Conservation (phyloP, 139 green algal genomes). For the Micractinium sp. region DNA sequence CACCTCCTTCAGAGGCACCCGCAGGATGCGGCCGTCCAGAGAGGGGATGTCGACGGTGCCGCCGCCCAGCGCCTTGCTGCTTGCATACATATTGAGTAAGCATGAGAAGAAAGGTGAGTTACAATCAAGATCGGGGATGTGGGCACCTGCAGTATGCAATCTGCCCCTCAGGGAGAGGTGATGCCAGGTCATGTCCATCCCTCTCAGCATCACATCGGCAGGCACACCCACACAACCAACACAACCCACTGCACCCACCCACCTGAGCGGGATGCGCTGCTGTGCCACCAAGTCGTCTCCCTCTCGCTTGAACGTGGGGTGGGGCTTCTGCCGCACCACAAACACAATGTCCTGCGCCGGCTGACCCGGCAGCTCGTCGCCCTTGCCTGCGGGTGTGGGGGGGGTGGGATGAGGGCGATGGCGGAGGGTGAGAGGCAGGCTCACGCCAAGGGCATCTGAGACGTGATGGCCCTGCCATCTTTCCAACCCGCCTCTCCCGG, state of each 20-base stretch:
- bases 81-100: not conserved
- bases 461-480: not conserved
- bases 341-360: slow-evolving; percentile 89
- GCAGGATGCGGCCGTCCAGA: slow-evolving; percentile 66
- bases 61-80: slow-evolving; percentile 40
- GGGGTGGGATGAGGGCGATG: not conserved
- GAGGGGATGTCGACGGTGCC: slow-evolving; percentile 57
- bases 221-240: not conserved
- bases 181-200: not conserved
- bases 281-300: slow-evolving; percentile 82
- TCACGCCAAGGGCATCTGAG: too few relatives aligned
- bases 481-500: too few relatives aligned
- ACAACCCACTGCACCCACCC: not conserved
- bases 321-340: slow-evolving; percentile 75
- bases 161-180: too few relatives aligned
- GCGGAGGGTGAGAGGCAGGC: not conserved
- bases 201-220: not conserved
- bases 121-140: not conserved
- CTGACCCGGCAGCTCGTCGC: slow-evolving; percentile 79
- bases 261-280: slow-evolving; percentile 39
- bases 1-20: slow-evolving; percentile 59
- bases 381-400: slow-evolving; percentile 64
- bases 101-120: not conserved
- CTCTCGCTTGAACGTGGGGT: slow-evolving; percentile 79
- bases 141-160: not conserved